Conservation (phyloP, 2,329 filamentous ascomycete genomes). For the Fusarium torreyae region DNA sequence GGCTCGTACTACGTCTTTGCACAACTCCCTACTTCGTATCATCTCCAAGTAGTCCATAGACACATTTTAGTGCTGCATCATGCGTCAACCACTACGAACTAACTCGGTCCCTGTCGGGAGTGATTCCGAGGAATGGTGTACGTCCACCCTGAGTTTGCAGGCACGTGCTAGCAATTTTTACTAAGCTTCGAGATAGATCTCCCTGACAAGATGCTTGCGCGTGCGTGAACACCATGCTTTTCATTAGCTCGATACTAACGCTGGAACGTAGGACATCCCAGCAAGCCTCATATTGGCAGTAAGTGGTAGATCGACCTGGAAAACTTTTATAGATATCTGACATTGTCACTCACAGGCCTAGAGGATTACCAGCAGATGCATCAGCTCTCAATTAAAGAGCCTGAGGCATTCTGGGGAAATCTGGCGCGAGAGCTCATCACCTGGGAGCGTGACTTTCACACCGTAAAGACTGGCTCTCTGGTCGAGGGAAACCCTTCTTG, state of each 20-base stretch:
- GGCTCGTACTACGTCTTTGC: conserved; percentile 7
- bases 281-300: conserved; percentile 43
- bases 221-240: conserved; percentile 26
- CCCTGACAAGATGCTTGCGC: conserved; percentile 42
- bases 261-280: conserved; percentile 33
- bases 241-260: conserved; percentile 16
- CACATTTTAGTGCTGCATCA: conserved; percentile 8
- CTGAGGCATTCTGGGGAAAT: conserved; percentile 87
- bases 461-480: conserved; percentile 82
- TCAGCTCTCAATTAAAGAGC: conserved; percentile 86
- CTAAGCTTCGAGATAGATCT: conserved; percentile 24
- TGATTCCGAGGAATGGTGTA: conserved; percentile 40
- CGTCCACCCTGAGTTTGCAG: not conserved
- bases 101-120: conserved; percentile 7
- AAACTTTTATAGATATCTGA: not conserved
- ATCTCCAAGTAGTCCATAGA: conserved; percentile 7
- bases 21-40: not conserved
- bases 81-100: conserved; percentile 26
- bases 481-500: conserved; percentile 85
- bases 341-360: conserved; percentile 58
- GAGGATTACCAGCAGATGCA: conserved; percentile 75
- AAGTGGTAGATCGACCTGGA: not conserved
- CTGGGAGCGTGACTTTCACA: conserved; percentile 91
- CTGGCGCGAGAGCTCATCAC: conserved; percentile 87
- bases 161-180: not conserved